Conservation (phyloP, 176 grass and related monocot genomes). For the Oryza meridionalis region DNA sequence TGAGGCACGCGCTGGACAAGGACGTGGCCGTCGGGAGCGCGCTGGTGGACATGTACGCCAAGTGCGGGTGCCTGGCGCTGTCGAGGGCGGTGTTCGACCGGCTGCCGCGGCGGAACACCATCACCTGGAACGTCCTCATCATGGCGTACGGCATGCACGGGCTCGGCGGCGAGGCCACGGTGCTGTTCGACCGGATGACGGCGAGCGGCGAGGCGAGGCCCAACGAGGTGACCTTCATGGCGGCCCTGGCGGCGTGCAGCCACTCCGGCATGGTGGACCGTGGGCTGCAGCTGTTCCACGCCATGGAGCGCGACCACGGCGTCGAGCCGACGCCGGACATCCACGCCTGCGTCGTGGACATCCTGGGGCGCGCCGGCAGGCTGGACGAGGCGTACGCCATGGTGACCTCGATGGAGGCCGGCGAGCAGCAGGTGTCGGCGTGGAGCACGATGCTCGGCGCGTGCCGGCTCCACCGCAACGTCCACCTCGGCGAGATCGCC, state of each 20-base stretch:
- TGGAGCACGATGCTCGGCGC: slow-evolving; percentile 86
- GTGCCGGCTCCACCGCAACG: slow-evolving; percentile 72
- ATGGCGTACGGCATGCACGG: slow-evolving; percentile 97
- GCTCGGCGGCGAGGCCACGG: slow-evolving; percentile 61
- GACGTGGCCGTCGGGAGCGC: slow-evolving; percentile 84
- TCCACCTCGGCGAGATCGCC: slow-evolving; percentile 64
- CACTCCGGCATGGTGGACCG: slow-evolving; percentile 77
- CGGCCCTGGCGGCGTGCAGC: slow-evolving; percentile 83
- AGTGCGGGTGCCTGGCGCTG: slow-evolving; percentile 65
- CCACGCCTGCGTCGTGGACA: slow-evolving; percentile 74
- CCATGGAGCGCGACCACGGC: slow-evolving; percentile 61
- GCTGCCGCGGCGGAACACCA: slow-evolving; percentile 66
- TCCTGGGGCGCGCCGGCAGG: slow-evolving; percentile 76
- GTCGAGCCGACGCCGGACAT: slow-evolving; percentile 66
- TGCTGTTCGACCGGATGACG: slow-evolving; percentile 72
- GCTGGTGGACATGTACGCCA: slow-evolving; percentile 94
- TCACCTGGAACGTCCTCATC: slow-evolving; percentile 99
- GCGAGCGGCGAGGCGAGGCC: slow-evolving; percentile 61
- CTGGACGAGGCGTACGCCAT: slow-evolving; percentile 66
- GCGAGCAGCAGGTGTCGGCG: slow-evolving; percentile 57
- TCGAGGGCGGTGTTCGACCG: slow-evolving; percentile 66
- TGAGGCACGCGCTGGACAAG: slow-evolving; percentile 55
- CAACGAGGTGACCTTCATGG: slow-evolving; percentile 83
- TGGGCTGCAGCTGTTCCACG: slow-evolving; percentile 68
- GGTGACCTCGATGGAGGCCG: slow-evolving; percentile 57